A percentile compares a stretch with the other conserved stretches of the same genome.
phyloP scores from a whole-genome alignment of 768 basidiomycete genomes.

The Phylloporus arenicola region DNA sequence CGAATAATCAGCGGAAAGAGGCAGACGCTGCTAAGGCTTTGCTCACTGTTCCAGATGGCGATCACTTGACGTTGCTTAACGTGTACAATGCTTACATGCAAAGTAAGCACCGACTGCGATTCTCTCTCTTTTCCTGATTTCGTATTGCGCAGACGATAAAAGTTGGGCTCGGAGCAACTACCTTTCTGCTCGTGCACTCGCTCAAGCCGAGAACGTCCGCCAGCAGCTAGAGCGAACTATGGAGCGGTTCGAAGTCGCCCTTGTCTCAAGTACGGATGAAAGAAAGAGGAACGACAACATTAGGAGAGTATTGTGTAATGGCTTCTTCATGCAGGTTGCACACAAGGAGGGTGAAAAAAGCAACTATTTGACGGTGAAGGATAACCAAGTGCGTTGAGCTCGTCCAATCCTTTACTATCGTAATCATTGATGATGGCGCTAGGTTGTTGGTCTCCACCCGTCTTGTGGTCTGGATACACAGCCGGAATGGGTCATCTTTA shows the following conservation, averaged over 20 bases:
- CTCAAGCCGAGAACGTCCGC: constrained; percentile 92
- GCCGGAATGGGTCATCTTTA: constrained; percentile 91
- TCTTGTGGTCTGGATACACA: constrained; percentile 82
- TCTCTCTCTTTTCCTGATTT: not conserved
- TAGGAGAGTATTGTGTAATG: constrained; percentile 78
- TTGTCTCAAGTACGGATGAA: constrained; percentile 64
- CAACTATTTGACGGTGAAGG: constrained; percentile 87
- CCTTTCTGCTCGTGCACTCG: constrained; percentile 73
- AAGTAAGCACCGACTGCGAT: constrained; percentile 44
- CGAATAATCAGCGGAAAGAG: constrained; percentile 80
- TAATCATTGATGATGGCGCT: not conserved
- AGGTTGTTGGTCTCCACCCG: constrained; percentile 49
- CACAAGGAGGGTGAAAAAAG: constrained; percentile 92
- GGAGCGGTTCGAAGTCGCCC: constrained; percentile 82
- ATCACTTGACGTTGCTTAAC: constrained; percentile 91
- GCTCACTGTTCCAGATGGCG: constrained; percentile 90
- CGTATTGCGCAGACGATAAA: constrained; percentile 58
- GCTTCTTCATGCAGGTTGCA: constrained; percentile 98
- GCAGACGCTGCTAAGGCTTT: constrained; percentile 89
- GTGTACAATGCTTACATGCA: constrained; percentile 89
- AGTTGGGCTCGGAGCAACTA: constrained; percentile 93
- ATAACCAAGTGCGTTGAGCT: constrained; percentile 65
- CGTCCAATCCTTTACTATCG: not conserved
- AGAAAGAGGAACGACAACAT: constrained; percentile 69
- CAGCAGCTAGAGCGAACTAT: constrained; percentile 83